Evolutionary conservation across 192 early-diverging fungal genomes (phyloP).

Genomic region (Backusella psychrophila): DNA sequence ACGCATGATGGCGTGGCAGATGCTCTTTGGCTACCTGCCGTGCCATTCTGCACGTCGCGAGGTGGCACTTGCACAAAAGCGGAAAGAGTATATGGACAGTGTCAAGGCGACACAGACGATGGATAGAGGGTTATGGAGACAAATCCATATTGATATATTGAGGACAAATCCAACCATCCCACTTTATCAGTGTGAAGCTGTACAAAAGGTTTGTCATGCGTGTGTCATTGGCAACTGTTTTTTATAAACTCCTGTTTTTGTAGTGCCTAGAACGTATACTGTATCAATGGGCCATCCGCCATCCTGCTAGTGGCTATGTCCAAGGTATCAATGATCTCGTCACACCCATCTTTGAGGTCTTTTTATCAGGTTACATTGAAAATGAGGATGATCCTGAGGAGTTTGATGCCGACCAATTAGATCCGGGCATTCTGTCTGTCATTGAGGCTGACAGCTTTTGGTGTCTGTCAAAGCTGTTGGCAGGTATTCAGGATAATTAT

Average conservation of each 20-base stretch:
- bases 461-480: constrained; percentile 93
- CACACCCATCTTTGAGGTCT: constrained; percentile 95
- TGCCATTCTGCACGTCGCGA: constrained; percentile 80
- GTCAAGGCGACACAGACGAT: constrained; percentile 80
- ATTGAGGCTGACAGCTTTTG: constrained; percentile 97
- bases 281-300: constrained; percentile 96
- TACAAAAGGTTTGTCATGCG: constrained; percentile 58
- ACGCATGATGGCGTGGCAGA: constrained; percentile 88
- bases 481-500: constrained; percentile 99
- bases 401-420: constrained; percentile 47
- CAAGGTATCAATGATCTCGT: constrained; percentile 99
- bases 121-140: constrained; percentile 88
- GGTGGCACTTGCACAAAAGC: constrained; percentile 79
- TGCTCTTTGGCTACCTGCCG: constrained; percentile 95
- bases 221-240: neutral
- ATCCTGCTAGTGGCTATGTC: constrained; percentile 98
- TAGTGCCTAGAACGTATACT: constrained; percentile 89
- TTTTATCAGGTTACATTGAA: constrained; percentile 63
- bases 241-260: neutral
- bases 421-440: constrained; percentile 54
- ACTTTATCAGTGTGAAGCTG: constrained; percentile 76
- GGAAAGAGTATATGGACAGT: constrained; percentile 92
- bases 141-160: constrained; percentile 95
- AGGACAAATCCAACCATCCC: constrained; percentile 83
- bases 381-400: constrained; percentile 52